Percentiles rank a stretch among this genome's conserved stretches.
These are phyloP conservation scores for Ulmus americana DNA, from an alignment of 331 rosid genomes.

Conservation along the genomic window DNA sequence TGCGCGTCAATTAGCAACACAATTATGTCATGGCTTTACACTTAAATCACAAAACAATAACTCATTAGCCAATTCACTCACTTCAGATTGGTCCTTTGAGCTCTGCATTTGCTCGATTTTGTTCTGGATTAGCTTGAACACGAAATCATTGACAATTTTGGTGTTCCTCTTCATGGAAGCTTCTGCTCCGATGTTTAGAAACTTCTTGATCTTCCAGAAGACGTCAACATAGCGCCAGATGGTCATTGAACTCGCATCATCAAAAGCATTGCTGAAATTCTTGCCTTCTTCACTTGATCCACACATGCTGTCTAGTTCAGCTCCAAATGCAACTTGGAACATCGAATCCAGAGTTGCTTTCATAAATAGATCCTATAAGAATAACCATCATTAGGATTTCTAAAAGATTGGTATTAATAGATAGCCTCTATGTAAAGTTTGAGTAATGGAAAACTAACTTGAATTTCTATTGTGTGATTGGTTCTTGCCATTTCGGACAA, in stretches of 20 bases:
- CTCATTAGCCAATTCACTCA: slow-evolving; percentile 30
- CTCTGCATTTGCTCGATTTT: slow-evolving; percentile 45
- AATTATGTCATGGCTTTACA: neutral
- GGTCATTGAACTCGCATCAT: slow-evolving; percentile 53
- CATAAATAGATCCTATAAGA: slow-evolving; percentile 58
- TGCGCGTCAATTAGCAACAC: slow-evolving; percentile 18
- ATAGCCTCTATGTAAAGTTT: slow-evolving; percentile 1
- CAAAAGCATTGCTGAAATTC: slow-evolving; percentile 58
- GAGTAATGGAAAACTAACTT: slow-evolving; percentile 37
- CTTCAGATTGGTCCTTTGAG: slow-evolving; percentile 32
- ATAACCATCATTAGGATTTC: slow-evolving; percentile 8
- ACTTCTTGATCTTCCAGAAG: slow-evolving; percentile 71
- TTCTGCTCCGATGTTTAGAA: slow-evolving; percentile 72
- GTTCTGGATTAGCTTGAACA: slow-evolving; percentile 46
- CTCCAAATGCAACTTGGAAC: slow-evolving; percentile 80
- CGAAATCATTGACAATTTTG: slow-evolving; percentile 46
- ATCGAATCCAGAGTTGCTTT: slow-evolving; percentile 76
- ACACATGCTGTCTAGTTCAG: slow-evolving; percentile 70
- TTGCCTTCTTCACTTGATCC: slow-evolving; percentile 71
- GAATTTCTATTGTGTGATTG: slow-evolving; percentile 51
- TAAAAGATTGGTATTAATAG: neutral
- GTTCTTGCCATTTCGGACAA: slow-evolving; percentile 55
- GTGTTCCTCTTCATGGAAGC: slow-evolving; percentile 42
- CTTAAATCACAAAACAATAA: slow-evolving; percentile 7
- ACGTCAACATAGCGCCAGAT: slow-evolving; percentile 69